A percentile compares a stretch with the other conserved stretches of the same genome.
phyloP scores from a whole-genome alignment of 75 land plant genomes.

The Sequoiadendron giganteum region DNA sequence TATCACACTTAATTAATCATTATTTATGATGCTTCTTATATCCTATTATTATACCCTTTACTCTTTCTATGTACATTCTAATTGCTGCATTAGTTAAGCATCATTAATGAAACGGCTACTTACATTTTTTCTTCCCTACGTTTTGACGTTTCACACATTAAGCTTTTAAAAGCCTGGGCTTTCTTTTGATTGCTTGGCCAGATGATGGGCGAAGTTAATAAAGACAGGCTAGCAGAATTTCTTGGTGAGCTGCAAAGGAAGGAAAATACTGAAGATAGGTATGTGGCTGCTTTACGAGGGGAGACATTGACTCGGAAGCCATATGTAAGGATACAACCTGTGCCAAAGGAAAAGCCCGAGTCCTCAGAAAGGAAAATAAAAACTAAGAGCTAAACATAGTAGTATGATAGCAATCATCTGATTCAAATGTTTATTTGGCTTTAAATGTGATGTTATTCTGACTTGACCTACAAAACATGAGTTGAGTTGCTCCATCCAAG shows the following conservation, averaged over 20 bases:
- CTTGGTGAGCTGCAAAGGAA: constrained; percentile 81
- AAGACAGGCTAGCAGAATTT: constrained; percentile 70
- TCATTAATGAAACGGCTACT: background rate
- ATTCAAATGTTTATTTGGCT: background rate
- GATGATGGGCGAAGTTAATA: constrained; percentile 81
- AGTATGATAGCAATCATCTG: background rate
- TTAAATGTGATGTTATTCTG: background rate
- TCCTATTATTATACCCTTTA: background rate
- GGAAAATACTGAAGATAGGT: constrained; percentile 86
- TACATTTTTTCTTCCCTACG: background rate
- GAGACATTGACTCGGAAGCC: constrained; percentile 89
- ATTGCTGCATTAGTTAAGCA: too few species aligned
- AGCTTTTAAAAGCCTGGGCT: background rate
- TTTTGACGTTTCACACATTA: background rate
- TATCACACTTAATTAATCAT: background rate
- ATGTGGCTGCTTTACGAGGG: constrained; percentile 88
- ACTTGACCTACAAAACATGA: background rate
- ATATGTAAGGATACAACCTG: constrained; percentile 67
- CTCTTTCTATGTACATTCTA: background rate
- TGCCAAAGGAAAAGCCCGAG: constrained; percentile 20
- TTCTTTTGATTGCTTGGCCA: constrained; percentile 20
- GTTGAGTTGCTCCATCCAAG: background rate
- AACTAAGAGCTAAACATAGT: background rate
- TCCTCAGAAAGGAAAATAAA: background rate
- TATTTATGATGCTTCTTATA: background rate